A percentile compares a stretch with the other conserved stretches of the same genome.
phyloP scores from a whole-genome alignment of 768 basidiomycete species.

The Termitomyces sp. region DNA sequence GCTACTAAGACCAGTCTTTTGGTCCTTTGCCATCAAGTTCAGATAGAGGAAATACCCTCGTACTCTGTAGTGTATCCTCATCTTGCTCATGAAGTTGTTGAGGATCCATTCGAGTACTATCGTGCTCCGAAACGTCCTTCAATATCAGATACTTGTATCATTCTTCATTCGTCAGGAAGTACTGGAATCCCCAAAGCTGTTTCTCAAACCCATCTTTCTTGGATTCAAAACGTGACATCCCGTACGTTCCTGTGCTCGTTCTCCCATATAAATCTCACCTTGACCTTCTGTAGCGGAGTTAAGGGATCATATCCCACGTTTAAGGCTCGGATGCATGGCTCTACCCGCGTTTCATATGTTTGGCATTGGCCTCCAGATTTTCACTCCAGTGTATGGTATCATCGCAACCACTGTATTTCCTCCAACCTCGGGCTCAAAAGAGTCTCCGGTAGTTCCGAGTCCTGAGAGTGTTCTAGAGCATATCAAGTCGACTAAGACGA shows the following conservation, averaged over 20 bases:
- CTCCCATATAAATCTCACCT: neutral
- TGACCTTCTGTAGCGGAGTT: conserved; percentile 4
- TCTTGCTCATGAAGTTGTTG: conserved; percentile 9
- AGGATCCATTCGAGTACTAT: conserved; percentile 9
- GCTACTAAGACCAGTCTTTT: conserved; percentile 15
- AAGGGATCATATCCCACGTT: conserved; percentile 5
- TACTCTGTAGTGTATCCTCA: conserved; percentile 7
- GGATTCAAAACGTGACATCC: conserved; percentile 19
- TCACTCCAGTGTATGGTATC: neutral
- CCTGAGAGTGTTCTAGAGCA: conserved; percentile 29
- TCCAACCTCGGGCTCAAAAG: conserved; percentile 15
- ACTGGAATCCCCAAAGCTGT: conserved; percentile 35
- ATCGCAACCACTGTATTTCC: conserved; percentile 20
- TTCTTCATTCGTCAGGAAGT: conserved; percentile 37
- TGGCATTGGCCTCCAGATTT: conserved; percentile 15
- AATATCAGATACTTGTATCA: conserved; percentile 18
- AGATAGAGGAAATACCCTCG: conserved; percentile 7
- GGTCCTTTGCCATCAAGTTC: conserved; percentile 8
- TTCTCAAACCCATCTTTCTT: conserved; percentile 20
- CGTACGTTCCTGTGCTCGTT: conserved; percentile 17
- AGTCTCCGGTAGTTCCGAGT: conserved; percentile 29
- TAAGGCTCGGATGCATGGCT: conserved; percentile 21
- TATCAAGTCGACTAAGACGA: conserved; percentile 17
- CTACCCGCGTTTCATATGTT: conserved; percentile 29
- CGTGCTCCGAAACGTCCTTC: conserved; percentile 3